A percentile compares a stretch with the other conserved stretches of the same genome.
These are phyloP conservation scores for Phytophthora pini DNA, from an alignment of 352 stramenopile species.

Conservation along the genomic window DNA sequence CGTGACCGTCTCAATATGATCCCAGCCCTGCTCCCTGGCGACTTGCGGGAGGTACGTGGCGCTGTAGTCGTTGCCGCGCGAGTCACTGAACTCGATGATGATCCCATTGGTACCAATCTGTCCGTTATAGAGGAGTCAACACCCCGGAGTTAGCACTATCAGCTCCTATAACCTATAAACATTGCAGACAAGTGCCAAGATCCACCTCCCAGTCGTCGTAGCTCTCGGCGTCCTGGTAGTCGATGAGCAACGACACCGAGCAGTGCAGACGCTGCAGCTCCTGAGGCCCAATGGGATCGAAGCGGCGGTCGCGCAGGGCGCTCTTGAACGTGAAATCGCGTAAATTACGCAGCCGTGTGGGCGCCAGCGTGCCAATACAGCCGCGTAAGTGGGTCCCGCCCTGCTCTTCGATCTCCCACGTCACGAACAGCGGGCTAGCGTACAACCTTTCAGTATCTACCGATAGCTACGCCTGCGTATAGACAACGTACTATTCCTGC, in stretches of 20 bases:
- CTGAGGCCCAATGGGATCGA: constrained; percentile 73
- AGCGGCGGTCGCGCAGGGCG: constrained; percentile 76
- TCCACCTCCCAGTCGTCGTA: constrained; percentile 85
- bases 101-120: constrained; percentile 80
- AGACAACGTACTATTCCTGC: constrained; percentile 53
- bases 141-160: not conserved
- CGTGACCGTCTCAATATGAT: constrained; percentile 71
- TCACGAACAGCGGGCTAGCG: constrained; percentile 80
- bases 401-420: constrained; percentile 79
- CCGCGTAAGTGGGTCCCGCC: constrained; percentile 60
- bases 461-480: not conserved
- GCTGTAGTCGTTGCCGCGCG: constrained; percentile 56
- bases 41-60: constrained; percentile 85
- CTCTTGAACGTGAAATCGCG: constrained; percentile 88
- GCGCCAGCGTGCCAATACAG: constrained; percentile 81
- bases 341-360: constrained; percentile 69
- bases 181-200: not conserved
- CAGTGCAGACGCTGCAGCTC: constrained; percentile 74
- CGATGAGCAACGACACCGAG: constrained; percentile 83
- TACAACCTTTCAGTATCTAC: too few relatives aligned
- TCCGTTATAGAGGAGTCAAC: not conserved
- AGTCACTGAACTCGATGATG: constrained; percentile 81
- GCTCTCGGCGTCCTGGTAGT: constrained; percentile 77
- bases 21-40: constrained; percentile 77
- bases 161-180: not conserved